phyloP scores from a whole-genome alignment of 2,329 filamentous ascomycete species.

The Furcasterigmium furcatum region DNA sequence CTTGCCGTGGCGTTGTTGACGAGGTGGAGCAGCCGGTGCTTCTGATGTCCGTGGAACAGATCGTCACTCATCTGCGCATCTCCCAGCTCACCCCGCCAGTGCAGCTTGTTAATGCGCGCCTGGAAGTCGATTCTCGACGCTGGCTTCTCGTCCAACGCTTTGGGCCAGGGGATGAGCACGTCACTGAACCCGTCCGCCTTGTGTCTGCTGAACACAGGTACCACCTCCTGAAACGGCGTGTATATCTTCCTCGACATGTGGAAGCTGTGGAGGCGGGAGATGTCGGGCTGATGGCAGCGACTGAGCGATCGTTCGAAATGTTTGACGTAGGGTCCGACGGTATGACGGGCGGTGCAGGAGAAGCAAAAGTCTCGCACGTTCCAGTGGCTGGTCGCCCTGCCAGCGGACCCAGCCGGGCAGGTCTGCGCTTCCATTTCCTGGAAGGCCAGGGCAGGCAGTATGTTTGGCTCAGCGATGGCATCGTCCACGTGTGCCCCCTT shows the following conservation, averaged over 20 bases:
- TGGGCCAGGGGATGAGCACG: slow-evolving; percentile 67
- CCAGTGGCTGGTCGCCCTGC: slow-evolving; percentile 58
- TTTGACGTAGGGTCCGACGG: slow-evolving; percentile 61
- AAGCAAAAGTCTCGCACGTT: slow-evolving; percentile 63
- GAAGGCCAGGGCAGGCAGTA: slow-evolving; percentile 22
- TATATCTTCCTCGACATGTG: slow-evolving; percentile 62
- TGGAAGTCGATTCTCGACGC: slow-evolving; percentile 45
- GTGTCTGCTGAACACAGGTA: slow-evolving; percentile 74
- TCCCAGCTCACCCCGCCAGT: slow-evolving; percentile 71
- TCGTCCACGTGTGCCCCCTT: background rate
- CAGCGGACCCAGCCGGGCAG: slow-evolving; percentile 61
- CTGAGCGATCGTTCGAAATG: slow-evolving; percentile 65
- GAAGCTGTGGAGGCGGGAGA: slow-evolving; percentile 71
- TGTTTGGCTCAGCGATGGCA: no score
- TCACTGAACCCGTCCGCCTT: slow-evolving; percentile 73
- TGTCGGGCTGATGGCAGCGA: slow-evolving; percentile 74
- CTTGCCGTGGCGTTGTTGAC: slow-evolving; percentile 53
- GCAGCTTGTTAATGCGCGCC: slow-evolving; percentile 62
- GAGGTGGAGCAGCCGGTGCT: slow-evolving; percentile 70
- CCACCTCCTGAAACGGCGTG: slow-evolving; percentile 59
- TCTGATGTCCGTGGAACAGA: slow-evolving; percentile 63
- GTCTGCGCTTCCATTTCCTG: slow-evolving; percentile 42
- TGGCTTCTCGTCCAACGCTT: slow-evolving; percentile 38
- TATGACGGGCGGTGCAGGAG: slow-evolving; percentile 60
- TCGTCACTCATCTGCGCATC: slow-evolving; percentile 48